These are phyloP conservation scores for Bathelium albidoporum DNA, from an alignment of 495 filamentous ascomycete genomes.

Conservation along the genomic window DNA sequence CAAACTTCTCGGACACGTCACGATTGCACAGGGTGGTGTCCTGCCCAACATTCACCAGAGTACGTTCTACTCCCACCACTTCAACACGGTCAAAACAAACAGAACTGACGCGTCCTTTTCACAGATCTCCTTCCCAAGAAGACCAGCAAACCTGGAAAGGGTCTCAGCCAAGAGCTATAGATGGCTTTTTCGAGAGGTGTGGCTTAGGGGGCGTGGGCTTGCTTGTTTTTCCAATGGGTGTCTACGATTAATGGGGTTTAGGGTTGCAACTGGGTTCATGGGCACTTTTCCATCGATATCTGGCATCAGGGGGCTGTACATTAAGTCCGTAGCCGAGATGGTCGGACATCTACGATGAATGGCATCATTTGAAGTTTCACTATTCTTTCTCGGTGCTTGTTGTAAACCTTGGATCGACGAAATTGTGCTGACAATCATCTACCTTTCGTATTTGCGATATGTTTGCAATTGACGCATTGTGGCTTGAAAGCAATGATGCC, in stretches of 20 bases:
- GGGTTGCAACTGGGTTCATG: slow-evolving; percentile 30
- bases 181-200: slow-evolving; percentile 30
- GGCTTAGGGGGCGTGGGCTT: slow-evolving; percentile 40
- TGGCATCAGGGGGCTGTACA: slow-evolving; percentile 1
- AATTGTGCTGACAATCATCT: too few relatives aligned
- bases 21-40: slow-evolving; percentile 99
- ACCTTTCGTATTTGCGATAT: not conserved
- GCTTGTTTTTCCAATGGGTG: slow-evolving; percentile 57
- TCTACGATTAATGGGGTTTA: slow-evolving; percentile 64
- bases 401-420: not conserved
- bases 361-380: slow-evolving; percentile 1
- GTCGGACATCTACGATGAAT: slow-evolving; percentile 1
- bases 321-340: slow-evolving; percentile 1
- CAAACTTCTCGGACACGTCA: slow-evolving; percentile 98
- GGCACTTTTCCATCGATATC: slow-evolving; percentile 7
- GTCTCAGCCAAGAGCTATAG: slow-evolving; percentile 83
- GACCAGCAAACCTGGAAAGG: slow-evolving; percentile 87
- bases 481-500: not conserved
- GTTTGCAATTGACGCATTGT: not conserved
- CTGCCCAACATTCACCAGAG: slow-evolving; percentile 98
- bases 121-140: slow-evolving; percentile 96
- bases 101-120: slow-evolving; percentile 36
- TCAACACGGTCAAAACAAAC: not conserved
- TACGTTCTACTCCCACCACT: slow-evolving; percentile 41
- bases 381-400: not conserved